A percentile compares a stretch with the other conserved stretches of the same genome.
Conservation (phyloP, 148 eudicot species). For the Rhododendron henanense region DNA sequence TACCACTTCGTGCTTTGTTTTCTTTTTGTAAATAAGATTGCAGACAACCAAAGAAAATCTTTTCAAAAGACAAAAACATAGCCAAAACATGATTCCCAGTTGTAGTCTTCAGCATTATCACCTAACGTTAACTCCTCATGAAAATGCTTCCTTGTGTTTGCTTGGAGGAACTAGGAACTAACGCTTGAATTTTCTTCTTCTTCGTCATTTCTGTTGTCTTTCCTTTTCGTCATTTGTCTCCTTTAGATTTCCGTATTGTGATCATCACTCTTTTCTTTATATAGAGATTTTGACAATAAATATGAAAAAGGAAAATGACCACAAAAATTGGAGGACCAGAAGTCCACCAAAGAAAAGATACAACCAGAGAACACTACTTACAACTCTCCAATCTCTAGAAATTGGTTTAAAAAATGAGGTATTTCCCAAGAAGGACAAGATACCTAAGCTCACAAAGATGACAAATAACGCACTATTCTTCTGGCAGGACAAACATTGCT, state of each 20-base stretch:
- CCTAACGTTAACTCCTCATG: neutral
- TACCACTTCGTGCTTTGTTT: too few relatives aligned
- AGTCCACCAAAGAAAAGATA: neutral
- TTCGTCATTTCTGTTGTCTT: neutral
- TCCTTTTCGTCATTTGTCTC: neutral
- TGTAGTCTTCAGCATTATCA: neutral
- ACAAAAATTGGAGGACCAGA: neutral
- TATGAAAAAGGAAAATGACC: neutral
- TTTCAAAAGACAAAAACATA: neutral
- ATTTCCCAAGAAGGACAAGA: neutral
- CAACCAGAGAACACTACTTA: neutral
- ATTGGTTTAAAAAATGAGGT: neutral
- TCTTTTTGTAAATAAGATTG: neutral
- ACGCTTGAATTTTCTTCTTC: too few relatives aligned
- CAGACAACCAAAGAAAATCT: neutral
- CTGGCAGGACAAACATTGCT: constrained; percentile 87
- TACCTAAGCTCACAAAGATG: neutral
- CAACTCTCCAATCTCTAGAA: neutral
- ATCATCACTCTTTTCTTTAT: neutral
- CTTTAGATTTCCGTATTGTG: neutral
- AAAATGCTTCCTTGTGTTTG: neutral
- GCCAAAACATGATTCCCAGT: neutral
- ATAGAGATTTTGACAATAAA: neutral
- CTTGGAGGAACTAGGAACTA: neutral
- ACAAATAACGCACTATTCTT: neutral